Evolutionary conservation across 495 filamentous ascomycete genomes (phyloP).

Genomic region (Parmelia sp.): DNA sequence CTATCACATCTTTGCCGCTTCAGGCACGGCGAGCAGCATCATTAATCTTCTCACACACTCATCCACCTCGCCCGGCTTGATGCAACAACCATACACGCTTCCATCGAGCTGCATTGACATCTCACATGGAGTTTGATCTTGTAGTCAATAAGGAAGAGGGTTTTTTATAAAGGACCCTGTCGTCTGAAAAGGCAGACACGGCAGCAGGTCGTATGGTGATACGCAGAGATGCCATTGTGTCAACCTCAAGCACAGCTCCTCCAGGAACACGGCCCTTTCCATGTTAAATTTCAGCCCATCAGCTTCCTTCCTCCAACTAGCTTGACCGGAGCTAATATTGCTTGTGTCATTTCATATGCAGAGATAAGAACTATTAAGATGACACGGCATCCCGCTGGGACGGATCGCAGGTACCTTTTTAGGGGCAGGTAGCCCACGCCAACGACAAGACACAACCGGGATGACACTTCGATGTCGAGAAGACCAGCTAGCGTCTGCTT

Average conservation of each 20-base stretch:
- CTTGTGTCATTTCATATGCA: not conserved
- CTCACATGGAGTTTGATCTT: not conserved
- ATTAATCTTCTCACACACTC: not conserved
- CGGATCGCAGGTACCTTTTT: not conserved
- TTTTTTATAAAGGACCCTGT: too few species aligned
- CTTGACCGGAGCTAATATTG: not conserved
- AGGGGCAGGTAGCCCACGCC: not conserved
- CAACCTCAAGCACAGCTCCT: not conserved
- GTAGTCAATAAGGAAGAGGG: too few species aligned
- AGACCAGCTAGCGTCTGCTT: not conserved
- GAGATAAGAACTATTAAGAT: not conserved
- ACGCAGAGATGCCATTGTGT: not conserved
- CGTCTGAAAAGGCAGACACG: constrained; percentile 1
- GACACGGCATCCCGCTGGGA: not conserved
- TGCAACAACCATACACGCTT: not conserved
- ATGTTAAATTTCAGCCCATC: not conserved
- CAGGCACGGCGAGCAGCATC: not conserved
- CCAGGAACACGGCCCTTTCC: not conserved
- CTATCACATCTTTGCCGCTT: not conserved
- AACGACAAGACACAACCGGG: not conserved
- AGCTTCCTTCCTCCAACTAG: not conserved
- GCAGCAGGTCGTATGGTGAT: not conserved
- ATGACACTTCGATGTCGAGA: not conserved
- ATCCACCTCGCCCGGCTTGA: not conserved
- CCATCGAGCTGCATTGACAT: not conserved